Base-by-base conservation (phyloP, 2,329 filamentous ascomycete species). In the Podosphaera xanthii region DNA sequence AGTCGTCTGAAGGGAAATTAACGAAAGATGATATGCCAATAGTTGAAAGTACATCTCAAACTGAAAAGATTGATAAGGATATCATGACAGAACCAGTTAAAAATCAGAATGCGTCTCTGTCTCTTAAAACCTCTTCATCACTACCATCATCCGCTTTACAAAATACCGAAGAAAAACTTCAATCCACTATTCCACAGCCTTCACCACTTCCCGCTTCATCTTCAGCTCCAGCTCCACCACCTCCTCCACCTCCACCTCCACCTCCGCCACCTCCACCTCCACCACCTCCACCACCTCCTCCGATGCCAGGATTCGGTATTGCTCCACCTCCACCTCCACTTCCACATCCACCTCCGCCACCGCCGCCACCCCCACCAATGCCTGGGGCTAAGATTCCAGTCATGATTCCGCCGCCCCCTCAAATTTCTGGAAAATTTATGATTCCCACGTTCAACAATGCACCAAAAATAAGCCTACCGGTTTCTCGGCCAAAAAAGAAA, bases 401-500 rank as follows among this genome's bases (percentile, higher is more conserved):
- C 33, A 71, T 69, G 22, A 72, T 73, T 10, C 73, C 74, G 8
- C 77, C 77, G 2, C 74, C 75, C 6, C 78, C 80, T 31, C 82
- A 83, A 2, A 77, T 83, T 67, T 83, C 84, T 62, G 83, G 82
- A 53, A 77, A 81, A 59, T 81, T 84, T 63, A 82, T 84, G 59
- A 76, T 80, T 64, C 75, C 77, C 42, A 46, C 66, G 38, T 78
- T 79, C 61, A 72, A 74, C 30, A 69, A 77, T 4, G 68, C 77
- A 12, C 73, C 81, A 31, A 78, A 80, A 6, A 76, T 87, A 64
- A 81, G 84, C 50, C 73, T 94, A 66, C 84, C 87, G 42, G 86
- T 89, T 61, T 87, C 89, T 58, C 78, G 91, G 65, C 89, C 92
- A 31, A 97, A 96, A 80, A 97, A 95, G 82, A 98, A 97, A 77